A percentile compares a stretch with the other conserved stretches of the same genome.
These are phyloP conservation scores for Nakazawaea siamensis DNA, from an alignment of 805 yeast genomes.

Conservation along the genomic window DNA sequence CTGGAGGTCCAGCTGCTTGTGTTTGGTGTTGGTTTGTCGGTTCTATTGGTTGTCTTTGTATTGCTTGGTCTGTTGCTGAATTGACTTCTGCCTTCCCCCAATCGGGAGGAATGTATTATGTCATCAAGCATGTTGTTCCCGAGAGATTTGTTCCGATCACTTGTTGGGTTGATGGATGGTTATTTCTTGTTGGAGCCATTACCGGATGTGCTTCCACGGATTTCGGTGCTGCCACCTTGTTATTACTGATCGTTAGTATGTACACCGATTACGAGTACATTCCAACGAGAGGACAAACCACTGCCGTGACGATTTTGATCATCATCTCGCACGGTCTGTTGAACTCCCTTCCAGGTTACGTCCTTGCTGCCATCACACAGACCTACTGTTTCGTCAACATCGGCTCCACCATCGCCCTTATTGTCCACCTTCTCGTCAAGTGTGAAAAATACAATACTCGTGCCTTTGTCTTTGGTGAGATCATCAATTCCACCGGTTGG, in stretches of 20 bases:
- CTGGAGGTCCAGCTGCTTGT: conserved; percentile 57
- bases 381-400: conserved; percentile 42
- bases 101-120: conserved; percentile 43
- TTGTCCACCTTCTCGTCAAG: conserved; percentile 45
- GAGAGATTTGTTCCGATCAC: conserved; percentile 39
- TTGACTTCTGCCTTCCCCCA: conserved; percentile 46
- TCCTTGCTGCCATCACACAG: conserved; percentile 41
- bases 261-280: conserved; percentile 25
- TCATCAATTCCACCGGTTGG: conserved; percentile 44
- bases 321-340: conserved; percentile 38
- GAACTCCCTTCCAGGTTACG: conserved; percentile 44
- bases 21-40: conserved; percentile 59
- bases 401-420: conserved; percentile 38
- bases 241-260: conserved; percentile 37
- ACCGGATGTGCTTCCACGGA: conserved; percentile 45
- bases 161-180: conserved; percentile 48
- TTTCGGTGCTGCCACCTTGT: conserved; percentile 42
- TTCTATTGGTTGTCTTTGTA: conserved; percentile 42
- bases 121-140: conserved; percentile 39
- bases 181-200: conserved; percentile 39
- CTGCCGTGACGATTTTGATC: conserved; percentile 44
- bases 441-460: conserved; percentile 40
- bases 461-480: conserved; percentile 36
- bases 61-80: conserved; percentile 43
- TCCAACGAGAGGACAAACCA: conserved; percentile 34